Percentiles rank a stretch among this genome's conserved stretches.
phyloP scores from a whole-genome alignment of 2,329 filamentous ascomycete genomes.

The Nigrospora osmanthi region DNA sequence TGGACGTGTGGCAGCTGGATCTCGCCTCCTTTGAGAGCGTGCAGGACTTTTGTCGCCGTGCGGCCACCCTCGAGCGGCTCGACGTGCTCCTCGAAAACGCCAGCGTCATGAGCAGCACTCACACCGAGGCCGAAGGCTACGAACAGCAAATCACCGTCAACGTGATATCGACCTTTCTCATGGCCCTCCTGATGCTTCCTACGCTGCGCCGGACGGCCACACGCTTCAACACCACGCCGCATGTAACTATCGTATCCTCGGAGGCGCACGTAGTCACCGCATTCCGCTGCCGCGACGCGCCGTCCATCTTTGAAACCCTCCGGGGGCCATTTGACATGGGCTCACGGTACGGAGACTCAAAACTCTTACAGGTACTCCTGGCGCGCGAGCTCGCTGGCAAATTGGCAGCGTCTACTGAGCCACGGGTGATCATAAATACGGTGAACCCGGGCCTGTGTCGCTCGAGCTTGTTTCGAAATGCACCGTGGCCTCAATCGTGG shows the following conservation, averaged over 20 bases:
- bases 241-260: conserved; percentile 30
- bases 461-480: conserved; percentile 27
- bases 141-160: conserved; percentile 37
- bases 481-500: conserved; percentile 18
- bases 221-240: conserved; percentile 23
- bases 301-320: conserved; percentile 24
- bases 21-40: conserved; percentile 29
- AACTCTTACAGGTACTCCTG: conserved; percentile 23
- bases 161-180: conserved; percentile 34
- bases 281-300: conserved; percentile 23
- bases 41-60: conserved; percentile 25
- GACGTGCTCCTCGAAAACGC: conserved; percentile 37
- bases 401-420: conserved; percentile 19
- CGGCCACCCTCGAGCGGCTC: conserved; percentile 24
- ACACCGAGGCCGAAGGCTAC: conserved; percentile 25
- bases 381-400: conserved; percentile 25
- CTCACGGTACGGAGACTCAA: conserved; percentile 27
- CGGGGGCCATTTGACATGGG: conserved; percentile 14
- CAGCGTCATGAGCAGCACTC: conserved; percentile 14
- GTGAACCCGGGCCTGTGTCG: conserved; percentile 32
- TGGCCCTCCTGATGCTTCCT: conserved; percentile 33
- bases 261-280: conserved; percentile 23
- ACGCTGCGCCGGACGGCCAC: conserved; percentile 26
- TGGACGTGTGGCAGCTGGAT: conserved; percentile 38
- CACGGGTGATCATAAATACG: conserved; percentile 27